Conservation (phyloP, 2,329 filamentous ascomycete species). For the Diaporthe ampelina region DNA sequence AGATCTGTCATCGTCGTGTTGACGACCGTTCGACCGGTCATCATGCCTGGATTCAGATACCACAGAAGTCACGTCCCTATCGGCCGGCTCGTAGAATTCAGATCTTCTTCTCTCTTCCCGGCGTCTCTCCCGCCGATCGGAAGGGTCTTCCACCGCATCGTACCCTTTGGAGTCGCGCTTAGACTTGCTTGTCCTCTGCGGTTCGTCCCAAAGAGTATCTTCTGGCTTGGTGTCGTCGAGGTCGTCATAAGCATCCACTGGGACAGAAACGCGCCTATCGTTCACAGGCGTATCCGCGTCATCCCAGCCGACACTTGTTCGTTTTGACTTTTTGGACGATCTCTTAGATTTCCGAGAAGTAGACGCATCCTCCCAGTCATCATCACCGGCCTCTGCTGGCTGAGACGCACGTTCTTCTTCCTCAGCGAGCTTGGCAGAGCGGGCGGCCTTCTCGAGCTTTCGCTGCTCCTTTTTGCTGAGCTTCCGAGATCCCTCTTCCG, state of each 20-base stretch:
- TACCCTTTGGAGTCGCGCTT: slow-evolving; percentile 50
- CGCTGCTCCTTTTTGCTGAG: slow-evolving; percentile 65
- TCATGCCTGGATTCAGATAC: slow-evolving; percentile 59
- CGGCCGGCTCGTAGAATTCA: slow-evolving; percentile 55
- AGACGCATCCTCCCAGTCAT: slow-evolving; percentile 49
- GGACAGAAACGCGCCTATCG: slow-evolving; percentile 49
- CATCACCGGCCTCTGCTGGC: slow-evolving; percentile 37
- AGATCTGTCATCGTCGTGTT: slow-evolving; percentile 62
- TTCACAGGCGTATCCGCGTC: slow-evolving; percentile 44
- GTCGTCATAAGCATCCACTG: slow-evolving; percentile 50
- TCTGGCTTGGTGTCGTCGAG: slow-evolving; percentile 44
- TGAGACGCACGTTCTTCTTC: slow-evolving; percentile 41
- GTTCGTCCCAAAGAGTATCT: slow-evolving; percentile 49
- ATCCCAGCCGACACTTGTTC: slow-evolving; percentile 42
- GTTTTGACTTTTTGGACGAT: slow-evolving; percentile 45
- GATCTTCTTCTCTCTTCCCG: slow-evolving; percentile 41
- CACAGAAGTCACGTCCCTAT: slow-evolving; percentile 64
- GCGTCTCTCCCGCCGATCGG: slow-evolving; percentile 56
- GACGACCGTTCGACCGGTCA: slow-evolving; percentile 53
- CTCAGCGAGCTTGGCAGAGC: slow-evolving; percentile 47
- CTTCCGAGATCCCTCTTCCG: slow-evolving; percentile 49
- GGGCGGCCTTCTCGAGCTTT: slow-evolving; percentile 60
- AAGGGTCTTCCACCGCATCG: slow-evolving; percentile 54
- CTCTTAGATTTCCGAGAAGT: slow-evolving; percentile 52
- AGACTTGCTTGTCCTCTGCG: slow-evolving; percentile 51